Conservation (phyloP, 148 eudicot genomes). For the Hydrangea macrophylla region DNA sequence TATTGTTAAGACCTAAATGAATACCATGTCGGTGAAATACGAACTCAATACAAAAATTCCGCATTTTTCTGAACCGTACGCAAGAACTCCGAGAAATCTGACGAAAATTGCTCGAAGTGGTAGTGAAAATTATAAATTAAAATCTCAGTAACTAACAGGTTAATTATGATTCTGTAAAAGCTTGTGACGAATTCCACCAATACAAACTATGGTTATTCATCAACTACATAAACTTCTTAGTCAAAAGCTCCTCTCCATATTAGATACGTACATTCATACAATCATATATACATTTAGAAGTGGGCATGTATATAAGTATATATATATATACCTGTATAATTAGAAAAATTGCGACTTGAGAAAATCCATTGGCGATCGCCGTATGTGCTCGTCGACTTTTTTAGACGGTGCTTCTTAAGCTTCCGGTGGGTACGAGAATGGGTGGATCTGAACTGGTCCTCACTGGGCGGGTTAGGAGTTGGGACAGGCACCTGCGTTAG, state of each 20-base stretch:
- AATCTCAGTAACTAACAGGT: neutral
- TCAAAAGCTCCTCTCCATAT: too few relatives aligned
- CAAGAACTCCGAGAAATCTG: neutral
- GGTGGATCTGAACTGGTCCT: neutral
- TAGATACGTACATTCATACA: neutral
- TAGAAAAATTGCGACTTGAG: constrained; percentile 35
- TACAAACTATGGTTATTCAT: too few relatives aligned
- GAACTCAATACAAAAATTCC: neutral
- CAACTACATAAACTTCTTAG: neutral
- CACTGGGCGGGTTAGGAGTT: constrained; percentile 1
- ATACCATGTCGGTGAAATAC: neutral
- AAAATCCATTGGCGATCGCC: constrained; percentile 38
- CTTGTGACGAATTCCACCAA: neutral
- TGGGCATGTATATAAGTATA: neutral
- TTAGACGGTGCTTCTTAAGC: neutral
- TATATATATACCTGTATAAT: constrained; percentile 24
- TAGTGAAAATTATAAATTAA: neutral
- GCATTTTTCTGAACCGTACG: too few relatives aligned
- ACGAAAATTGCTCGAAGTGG: neutral
- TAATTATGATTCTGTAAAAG: neutral
- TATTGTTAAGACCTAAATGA: neutral
- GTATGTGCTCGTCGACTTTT: constrained; percentile 9
- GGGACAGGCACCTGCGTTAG: constrained; percentile 16
- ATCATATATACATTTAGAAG: neutral
- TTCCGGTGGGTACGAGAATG: constrained; percentile 7